phyloP scores from a whole-genome alignment of 306 rosid genomes.

The Sphenostylis stenocarpa region DNA sequence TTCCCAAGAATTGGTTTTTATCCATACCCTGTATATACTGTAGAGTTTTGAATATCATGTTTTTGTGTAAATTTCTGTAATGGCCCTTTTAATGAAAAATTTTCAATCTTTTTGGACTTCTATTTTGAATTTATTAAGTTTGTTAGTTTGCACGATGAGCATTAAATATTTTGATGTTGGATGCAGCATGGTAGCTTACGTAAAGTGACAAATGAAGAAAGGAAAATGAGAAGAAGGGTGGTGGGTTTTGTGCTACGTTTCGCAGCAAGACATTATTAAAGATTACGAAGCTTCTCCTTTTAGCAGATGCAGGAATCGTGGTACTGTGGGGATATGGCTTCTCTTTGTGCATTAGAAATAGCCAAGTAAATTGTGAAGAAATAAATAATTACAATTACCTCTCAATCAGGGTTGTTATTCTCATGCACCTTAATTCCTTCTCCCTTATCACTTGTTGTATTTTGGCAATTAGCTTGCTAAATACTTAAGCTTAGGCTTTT shows the following conservation, averaged over 20 bases:
- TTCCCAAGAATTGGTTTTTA: neutral
- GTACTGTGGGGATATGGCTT: conserved; percentile 38
- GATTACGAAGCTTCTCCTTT: conserved; percentile 27
- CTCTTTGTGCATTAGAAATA: conserved; percentile 29
- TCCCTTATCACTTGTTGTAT: neutral
- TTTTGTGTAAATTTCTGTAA: neutral
- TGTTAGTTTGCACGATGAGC: neutral
- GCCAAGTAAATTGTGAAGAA: conserved; percentile 19
- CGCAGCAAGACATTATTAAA: neutral
- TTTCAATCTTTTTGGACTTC: neutral
- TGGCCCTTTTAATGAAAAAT: neutral
- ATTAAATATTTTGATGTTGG: neutral
- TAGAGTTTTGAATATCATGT: neutral
- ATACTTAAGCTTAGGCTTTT: conserved; percentile 5
- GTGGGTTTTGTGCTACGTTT: conserved; percentile 32
- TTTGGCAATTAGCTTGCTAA: neutral
- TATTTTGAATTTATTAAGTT: neutral
- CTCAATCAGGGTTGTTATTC: conserved; percentile 15
- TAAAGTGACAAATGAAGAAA: conserved; percentile 37
- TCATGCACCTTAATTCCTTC: neutral
- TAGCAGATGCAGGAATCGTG: conserved; percentile 39
- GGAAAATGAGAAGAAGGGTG: conserved; percentile 22
- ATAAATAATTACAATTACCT: neutral
- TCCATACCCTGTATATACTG: neutral
- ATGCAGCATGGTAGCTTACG: conserved; percentile 79